A percentile compares a stretch with the other conserved stretches of the same genome.
These are phyloP conservation scores for Boletellus emodensis DNA, from an alignment of 768 basidiomycete genomes.

Conservation along the genomic window DNA sequence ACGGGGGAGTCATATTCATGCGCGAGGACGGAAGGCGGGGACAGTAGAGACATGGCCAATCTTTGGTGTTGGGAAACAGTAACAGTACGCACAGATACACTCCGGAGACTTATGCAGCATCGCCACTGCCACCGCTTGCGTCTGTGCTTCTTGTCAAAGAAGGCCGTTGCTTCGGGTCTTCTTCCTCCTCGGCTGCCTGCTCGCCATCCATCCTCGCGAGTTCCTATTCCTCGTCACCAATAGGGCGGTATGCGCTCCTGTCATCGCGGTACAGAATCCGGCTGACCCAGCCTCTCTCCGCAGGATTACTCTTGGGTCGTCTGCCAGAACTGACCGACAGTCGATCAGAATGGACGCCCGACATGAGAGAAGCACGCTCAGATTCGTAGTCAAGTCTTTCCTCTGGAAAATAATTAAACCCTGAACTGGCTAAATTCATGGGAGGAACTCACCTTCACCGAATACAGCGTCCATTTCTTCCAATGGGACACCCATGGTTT, in stretches of 20 bases:
- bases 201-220: constrained; percentile 48
- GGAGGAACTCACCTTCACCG: constrained; percentile 61
- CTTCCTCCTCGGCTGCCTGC: constrained; percentile 27
- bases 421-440: constrained; percentile 10
- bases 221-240: constrained; percentile 54
- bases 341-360: constrained; percentile 36
- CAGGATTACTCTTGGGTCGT: constrained; percentile 21
- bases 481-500: constrained; percentile 80
- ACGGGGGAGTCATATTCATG: constrained; percentile 3
- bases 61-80: constrained; percentile 1
- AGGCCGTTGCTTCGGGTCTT: constrained; percentile 13
- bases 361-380: constrained; percentile 53
- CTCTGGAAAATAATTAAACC: constrained; percentile 34
- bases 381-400: constrained; percentile 66
- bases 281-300: constrained; percentile 44
- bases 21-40: constrained; percentile 28
- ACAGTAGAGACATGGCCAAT: constrained; percentile 5
- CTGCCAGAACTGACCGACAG: constrained; percentile 31
- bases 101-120: not conserved
- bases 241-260: constrained; percentile 45
- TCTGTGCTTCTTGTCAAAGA: constrained; percentile 12
- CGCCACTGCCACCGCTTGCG: constrained; percentile 3
- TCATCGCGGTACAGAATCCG: constrained; percentile 45
- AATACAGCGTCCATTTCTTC: constrained; percentile 92
- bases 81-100: constrained; percentile 1